Conservation (phyloP, 176 grass and related monocot species). For the Rhipidocladum racemiflorum region DNA sequence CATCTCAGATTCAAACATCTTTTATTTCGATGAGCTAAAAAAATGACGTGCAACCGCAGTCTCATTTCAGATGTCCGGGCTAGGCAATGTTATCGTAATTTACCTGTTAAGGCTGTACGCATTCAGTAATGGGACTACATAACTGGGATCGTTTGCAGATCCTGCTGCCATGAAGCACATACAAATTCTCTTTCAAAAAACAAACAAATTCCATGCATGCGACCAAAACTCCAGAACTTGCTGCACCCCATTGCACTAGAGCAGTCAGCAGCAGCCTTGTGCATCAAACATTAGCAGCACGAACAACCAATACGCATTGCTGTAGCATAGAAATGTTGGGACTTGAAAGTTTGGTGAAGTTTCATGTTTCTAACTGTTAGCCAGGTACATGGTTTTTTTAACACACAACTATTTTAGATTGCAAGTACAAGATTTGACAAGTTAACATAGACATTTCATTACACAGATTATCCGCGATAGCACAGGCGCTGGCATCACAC, state of each 20-base stretch:
- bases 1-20: no score
- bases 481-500: constrained; percentile 42
- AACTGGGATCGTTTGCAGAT: background rate
- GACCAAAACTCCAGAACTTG: background rate
- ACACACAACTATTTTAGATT: background rate
- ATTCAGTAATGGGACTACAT: background rate
- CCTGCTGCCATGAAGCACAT: background rate
- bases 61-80: background rate
- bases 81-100: background rate
- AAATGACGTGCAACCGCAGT: background rate
- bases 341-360: background rate
- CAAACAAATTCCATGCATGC: background rate
- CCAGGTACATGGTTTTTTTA: constrained; percentile 2
- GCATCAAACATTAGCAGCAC: no score
- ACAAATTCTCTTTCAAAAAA: background rate
- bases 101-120: background rate
- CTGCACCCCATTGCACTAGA: no score
- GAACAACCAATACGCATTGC: background rate
- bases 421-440: constrained; percentile 13
- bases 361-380: constrained; percentile 26
- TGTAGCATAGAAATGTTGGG: background rate
- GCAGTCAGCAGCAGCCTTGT: no score
- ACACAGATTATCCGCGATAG: background rate
- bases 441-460: background rate
- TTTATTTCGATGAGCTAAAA: background rate